Evolutionary conservation across 208 protist genomes (phyloP), one percentile per base, ranked within the genome.

Genomic region (Acanthamoeba healyi): DNA sequence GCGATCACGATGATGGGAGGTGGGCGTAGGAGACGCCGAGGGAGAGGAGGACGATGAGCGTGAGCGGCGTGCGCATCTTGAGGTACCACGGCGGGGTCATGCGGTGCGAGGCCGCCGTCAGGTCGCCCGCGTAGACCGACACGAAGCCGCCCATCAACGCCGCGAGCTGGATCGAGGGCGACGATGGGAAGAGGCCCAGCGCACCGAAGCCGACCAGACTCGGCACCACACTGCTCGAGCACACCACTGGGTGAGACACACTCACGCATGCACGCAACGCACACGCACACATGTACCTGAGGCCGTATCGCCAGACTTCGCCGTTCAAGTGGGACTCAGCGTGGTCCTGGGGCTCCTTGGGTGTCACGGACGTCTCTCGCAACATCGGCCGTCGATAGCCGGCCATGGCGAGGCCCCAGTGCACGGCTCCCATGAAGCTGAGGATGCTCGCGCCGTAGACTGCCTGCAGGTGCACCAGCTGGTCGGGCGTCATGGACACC

Each of bases 331-430:
- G 29, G 9, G 42, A 15, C 34, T 17, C 0, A 26, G 14, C n/a
- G 15, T 72, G 38, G 17, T 81, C 29, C 40, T 81, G 19, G 36
- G 10, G 3, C 15, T 36, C 36, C 1, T 9, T 12, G 46, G 32
- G 29, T 22, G 34, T 29, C 49, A 24, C 49, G 4, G 49, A 56
- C 17, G 15, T 19, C 49, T 24, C 24, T 56, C 17, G 0, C 1
- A 19, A 56, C 24, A 19, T 12, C 26, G 51, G 44, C 19, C 82
- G 82, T 14, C 29, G 44, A 32, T 90, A 90, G 51, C 17, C 49
- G n/a, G 82, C 51, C 51, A 90, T 90, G 82, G 82, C 82, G 40
- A 90, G 82, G 5, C 82, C 82, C 82, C 82, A 90, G 38, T 90
- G 82, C 12, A 90, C 56, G 22, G 82, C 82, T 6, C 82, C 82